Percentiles rank a stretch among this genome's conserved stretches.
Evolutionary conservation across 768 basidiomycete species (phyloP).

Genomic region (Pisolithus sp.): DNA sequence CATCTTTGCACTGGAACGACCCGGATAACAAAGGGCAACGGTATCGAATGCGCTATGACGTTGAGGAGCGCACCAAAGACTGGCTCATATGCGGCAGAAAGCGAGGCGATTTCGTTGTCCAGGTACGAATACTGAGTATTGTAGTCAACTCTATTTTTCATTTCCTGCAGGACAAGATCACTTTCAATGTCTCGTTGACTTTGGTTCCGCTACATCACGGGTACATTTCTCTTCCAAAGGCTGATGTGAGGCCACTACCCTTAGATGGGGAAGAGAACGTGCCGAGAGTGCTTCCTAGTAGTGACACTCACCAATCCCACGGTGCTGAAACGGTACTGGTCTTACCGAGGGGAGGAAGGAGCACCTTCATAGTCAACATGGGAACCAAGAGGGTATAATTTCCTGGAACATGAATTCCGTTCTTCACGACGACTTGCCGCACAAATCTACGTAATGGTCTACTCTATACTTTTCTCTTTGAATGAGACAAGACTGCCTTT

Average conservation of each 20-base stretch:
- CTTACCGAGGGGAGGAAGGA: conserved; percentile 75
- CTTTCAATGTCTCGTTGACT: conserved; percentile 56
- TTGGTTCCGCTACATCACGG: conserved; percentile 88
- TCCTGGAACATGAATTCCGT: background rate
- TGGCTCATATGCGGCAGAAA: conserved; percentile 91
- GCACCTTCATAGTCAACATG: conserved; percentile 77
- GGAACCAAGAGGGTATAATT: conserved; percentile 28
- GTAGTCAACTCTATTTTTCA: conserved; percentile 1
- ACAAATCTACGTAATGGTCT: background rate
- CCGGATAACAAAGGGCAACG: conserved; percentile 33
- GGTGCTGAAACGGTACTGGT: conserved; percentile 79
- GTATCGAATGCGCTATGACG: conserved; percentile 69
- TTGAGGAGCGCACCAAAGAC: conserved; percentile 73
- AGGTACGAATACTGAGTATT: conserved; percentile 37
- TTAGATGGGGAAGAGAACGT: conserved; percentile 46
- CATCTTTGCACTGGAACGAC: conserved; percentile 74
- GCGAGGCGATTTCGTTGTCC: conserved; percentile 73
- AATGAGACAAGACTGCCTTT: conserved; percentile 7
- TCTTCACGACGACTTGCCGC: background rate
- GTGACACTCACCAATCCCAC: conserved; percentile 79
- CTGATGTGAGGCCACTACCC: conserved; percentile 58
- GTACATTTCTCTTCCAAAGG: conserved; percentile 67
- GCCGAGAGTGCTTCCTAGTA: conserved; percentile 53
- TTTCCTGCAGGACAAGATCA: conserved; percentile 49
- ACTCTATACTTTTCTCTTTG: background rate